Base-by-base conservation (phyloP, 805 yeast genomes). In the Ogataea trehaloabstinens region DNA sequence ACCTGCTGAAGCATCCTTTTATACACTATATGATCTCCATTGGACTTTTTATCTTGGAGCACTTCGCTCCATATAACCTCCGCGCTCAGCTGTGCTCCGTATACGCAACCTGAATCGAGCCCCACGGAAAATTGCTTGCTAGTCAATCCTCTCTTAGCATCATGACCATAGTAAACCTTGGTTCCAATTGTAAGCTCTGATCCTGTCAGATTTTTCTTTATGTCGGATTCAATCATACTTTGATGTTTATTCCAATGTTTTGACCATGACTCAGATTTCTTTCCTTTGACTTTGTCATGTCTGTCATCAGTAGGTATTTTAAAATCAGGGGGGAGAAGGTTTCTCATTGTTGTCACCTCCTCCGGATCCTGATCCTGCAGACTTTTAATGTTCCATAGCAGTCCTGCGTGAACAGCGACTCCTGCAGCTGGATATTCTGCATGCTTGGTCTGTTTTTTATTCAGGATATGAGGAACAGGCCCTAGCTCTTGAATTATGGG, bases 101-200 rank as follows among this genome's bases (percentile, higher is more conserved):
- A 74, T 41, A 80, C 85, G 67, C 97, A 90, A 1, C 85, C 86
- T 8, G 85, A 67, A 55, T 91, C 98, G 28, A 90, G 64, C 0
- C 97, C 98, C 52, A 76, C 78, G 3, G 95, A 70, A 59, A 70
- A 87, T 44, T 74, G 73, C 47, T 74, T 73, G 35, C 81, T 46
- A 39, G 74, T 78, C 35, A 89, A 71, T 1, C 96, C 96, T 38
- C 81, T 67, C 39, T 78, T 69, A 3, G 97, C 95, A 56, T 87
- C 95, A 56, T 90, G 98, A 1, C 97, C 98, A 56, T 90, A 90
- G 52, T 77, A 78, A 3, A 86, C 88, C 17, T 72, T 61, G 3
- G 51, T 46, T 3, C 63, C 65, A 20, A 55, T 21, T 0, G 57
- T 49, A 1, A 54, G 35, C 4, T 37, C 41, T 6, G 45, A 21